Conservation (phyloP, 169 alveolate genomes). For the Plasmodium yoelii region DNA sequence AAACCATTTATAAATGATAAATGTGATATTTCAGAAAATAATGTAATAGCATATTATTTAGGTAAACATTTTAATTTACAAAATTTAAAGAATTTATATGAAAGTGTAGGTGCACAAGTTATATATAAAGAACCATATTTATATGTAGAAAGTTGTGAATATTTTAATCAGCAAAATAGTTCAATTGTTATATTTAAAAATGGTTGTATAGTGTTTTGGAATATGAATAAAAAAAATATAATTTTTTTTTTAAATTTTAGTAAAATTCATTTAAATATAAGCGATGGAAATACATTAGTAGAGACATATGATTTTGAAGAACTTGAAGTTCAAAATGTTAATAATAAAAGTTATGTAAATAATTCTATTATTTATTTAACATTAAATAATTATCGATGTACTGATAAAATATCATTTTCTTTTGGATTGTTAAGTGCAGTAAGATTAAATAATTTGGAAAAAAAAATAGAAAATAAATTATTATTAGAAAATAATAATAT, state of each 20-base stretch:
- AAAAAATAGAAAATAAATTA: slow-evolving; percentile 73
- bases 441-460: slow-evolving; percentile 69
- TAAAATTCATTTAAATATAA: slow-evolving; percentile 14
- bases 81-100: slow-evolving; percentile 43
- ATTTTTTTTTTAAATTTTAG: slow-evolving; percentile 34
- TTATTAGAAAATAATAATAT: slow-evolving; percentile 75
- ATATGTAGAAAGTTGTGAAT: slow-evolving; percentile 74
- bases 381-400: slow-evolving; percentile 33
- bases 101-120: slow-evolving; percentile 47
- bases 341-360: slow-evolving; percentile 58
- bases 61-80: slow-evolving; percentile 23
- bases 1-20: slow-evolving; percentile 62
- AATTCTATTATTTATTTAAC: slow-evolving; percentile 72
- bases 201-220: slow-evolving; percentile 77
- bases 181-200: slow-evolving; percentile 70
- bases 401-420: slow-evolving; percentile 72
- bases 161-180: slow-evolving; percentile 75
- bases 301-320: slow-evolving; percentile 72
- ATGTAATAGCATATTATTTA: slow-evolving; percentile 75
- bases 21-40: slow-evolving; percentile 53
- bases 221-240: slow-evolving; percentile 68
- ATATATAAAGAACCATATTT: slow-evolving; percentile 75
- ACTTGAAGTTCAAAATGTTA: slow-evolving; percentile 68
- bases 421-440: slow-evolving; percentile 74
- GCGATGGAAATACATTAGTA: not conserved